Evolutionary conservation across 2,329 filamentous ascomycete species (phyloP), one percentile per base, ranked within the genome.

Genomic region (Talaromyces sp.): DNA sequence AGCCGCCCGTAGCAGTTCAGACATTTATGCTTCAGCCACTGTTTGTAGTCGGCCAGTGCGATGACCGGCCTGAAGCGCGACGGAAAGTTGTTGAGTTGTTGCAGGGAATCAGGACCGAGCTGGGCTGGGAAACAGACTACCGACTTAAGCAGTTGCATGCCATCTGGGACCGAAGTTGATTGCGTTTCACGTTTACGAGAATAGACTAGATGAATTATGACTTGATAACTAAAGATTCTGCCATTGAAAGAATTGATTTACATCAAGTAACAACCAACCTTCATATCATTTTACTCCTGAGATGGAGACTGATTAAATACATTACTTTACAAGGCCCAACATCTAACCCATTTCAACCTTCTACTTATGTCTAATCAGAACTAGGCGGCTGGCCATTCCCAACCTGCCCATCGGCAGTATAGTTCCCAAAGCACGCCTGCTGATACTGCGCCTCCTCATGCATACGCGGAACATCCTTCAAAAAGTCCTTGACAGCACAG

Each of bases 81-180:
- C 71, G 80, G 31, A 78, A 84, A 1, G 78, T 88, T 3, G 65
- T 86, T 13, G 77, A 80, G 49, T 70, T 87, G 32, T 70, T 89
- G 19, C 75, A 78, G 17, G 83, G 80, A 1, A 80, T 88, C n/a
- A 83, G 88, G 68, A 77, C 73, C 27, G 85, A 88, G 67, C 76
- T 85, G 46, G 86, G 85, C 0, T 86, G 83, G 79, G 81, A 82
- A 14, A 86, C 84, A 32, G 76, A 82, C 59, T 83, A 84, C 67
- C 77, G 83, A 26, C 76, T 84, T 32, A 71, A 78, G 63, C 79
- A 83, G 64, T 71, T 86, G 57, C 67, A 74, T 56, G 62, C 58
- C 7, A 62, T 64, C n/a, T 74, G 73, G 73, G 67, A 64, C 51
- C 65, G 67, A 56, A 63, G 55, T 43, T 62, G 24, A 53, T 11